phyloP scores from a whole-genome alignment of 2,329 filamentous ascomycete species.

The Didymella arachidicola region DNA sequence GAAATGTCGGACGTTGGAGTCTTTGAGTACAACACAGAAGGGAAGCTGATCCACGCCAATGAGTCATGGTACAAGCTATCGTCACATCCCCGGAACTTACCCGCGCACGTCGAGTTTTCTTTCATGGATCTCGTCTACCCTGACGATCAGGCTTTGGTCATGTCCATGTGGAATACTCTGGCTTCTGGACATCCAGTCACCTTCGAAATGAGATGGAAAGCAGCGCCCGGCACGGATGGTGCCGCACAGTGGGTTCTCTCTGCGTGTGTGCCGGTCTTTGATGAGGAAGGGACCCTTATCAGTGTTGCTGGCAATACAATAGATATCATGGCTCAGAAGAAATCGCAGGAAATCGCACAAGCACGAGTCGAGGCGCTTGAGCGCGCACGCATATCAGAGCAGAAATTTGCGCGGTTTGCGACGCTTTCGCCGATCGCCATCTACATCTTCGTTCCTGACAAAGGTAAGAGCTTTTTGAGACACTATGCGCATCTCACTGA shows the following conservation, averaged over 20 bases:
- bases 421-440: constrained; percentile 39
- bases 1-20: constrained; percentile 48
- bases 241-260: constrained; percentile 40
- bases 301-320: constrained; percentile 44
- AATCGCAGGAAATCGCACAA: constrained; percentile 32
- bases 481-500: background rate
- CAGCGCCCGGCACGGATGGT: constrained; percentile 23
- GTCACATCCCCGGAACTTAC: constrained; percentile 31
- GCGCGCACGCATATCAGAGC: constrained; percentile 34
- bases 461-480: constrained; percentile 21
- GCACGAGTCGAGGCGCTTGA: constrained; percentile 39
- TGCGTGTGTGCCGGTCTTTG: constrained; percentile 41
- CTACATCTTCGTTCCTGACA: constrained; percentile 34
- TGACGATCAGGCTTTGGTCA: constrained; percentile 36
- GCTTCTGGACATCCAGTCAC: constrained; percentile 37
- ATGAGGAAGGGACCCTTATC: constrained; percentile 36
- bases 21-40: constrained; percentile 40
- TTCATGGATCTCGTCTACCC: constrained; percentile 45
- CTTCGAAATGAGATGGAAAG: constrained; percentile 49
- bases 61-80: constrained; percentile 42
- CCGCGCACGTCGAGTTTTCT: constrained; percentile 33
- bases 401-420: constrained; percentile 39
- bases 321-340: constrained; percentile 46
- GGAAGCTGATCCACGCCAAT: constrained; percentile 41
- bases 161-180: constrained; percentile 43